phyloP scores from a whole-genome alignment of 2,329 filamentous ascomycete species.

The Xylaria arbuscula region DNA sequence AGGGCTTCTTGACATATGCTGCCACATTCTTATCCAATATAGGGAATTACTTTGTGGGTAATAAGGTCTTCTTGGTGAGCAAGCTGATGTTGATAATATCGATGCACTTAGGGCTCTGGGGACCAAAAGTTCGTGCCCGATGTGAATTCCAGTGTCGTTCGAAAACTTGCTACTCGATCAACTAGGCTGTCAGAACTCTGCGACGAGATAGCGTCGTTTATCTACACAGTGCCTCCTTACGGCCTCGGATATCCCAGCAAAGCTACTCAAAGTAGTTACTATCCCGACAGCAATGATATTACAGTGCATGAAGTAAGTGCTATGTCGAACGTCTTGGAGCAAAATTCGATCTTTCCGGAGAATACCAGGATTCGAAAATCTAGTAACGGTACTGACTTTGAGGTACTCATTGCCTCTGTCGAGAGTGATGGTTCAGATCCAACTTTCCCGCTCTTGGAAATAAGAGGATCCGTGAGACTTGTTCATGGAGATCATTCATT shows the following conservation, averaged over 20 bases:
- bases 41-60: conserved; percentile 66
- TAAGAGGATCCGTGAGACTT: conserved; percentile 51
- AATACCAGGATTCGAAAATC: conserved; percentile 65
- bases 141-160: conserved; percentile 55
- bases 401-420: conserved; percentile 11
- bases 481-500: conserved; percentile 64
- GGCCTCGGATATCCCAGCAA: conserved; percentile 66
- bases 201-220: conserved; percentile 56
- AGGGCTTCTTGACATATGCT: conserved; percentile 65
- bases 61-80: neutral
- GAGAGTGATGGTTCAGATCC: neutral
- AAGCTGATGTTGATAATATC: neutral
- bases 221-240: conserved; percentile 63
- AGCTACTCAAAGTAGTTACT: conserved; percentile 66
- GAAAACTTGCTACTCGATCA: conserved; percentile 56
- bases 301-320: conserved; percentile 64
- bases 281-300: conserved; percentile 62
- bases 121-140: conserved; percentile 70
- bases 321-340: conserved; percentile 62
- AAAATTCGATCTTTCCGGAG: conserved; percentile 64
- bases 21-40: conserved; percentile 68
- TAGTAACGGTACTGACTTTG: conserved; percentile 45
- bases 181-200: conserved; percentile 50
- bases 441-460: neutral
- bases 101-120: conserved; percentile 58